phyloP scores from a whole-genome alignment of 768 basidiomycete species.

The Coprinellus aureogranulatus region DNA sequence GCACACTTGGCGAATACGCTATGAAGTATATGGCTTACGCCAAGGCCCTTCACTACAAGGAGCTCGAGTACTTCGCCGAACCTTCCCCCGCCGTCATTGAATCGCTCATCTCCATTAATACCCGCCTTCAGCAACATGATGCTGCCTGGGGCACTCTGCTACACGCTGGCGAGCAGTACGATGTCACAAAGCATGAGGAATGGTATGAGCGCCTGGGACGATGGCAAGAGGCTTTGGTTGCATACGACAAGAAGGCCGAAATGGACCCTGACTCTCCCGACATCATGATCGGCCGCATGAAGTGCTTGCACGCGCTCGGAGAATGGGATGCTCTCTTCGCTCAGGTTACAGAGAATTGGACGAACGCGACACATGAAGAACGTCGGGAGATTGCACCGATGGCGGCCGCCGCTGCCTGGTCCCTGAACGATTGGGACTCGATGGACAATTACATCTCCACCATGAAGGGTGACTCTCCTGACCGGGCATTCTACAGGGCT shows the following conservation, averaged over 20 bases:
- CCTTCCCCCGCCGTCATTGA: conserved; percentile 90
- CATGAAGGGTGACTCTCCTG: conserved; percentile 91
- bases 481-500: conserved; percentile 93
- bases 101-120: conserved; percentile 93
- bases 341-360: conserved; percentile 88
- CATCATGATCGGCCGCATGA: conserved; percentile 86
- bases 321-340: conserved; percentile 92
- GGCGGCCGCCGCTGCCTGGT: conserved; percentile 97
- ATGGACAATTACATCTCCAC: conserved; percentile 97
- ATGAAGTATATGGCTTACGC: conserved; percentile 93
- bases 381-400: conserved; percentile 91
- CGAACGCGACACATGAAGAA: conserved; percentile 76
- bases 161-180: conserved; percentile 85
- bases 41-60: conserved; percentile 98
- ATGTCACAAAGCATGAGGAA: conserved; percentile 90
- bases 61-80: conserved; percentile 93
- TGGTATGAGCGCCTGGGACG: conserved; percentile 97
- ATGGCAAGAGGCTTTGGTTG: conserved; percentile 90
- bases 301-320: conserved; percentile 93
- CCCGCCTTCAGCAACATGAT: conserved; percentile 93
- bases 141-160: conserved; percentile 96
- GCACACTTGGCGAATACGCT: conserved; percentile 91
- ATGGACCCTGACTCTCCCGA: conserved; percentile 76
- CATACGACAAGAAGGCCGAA: conserved; percentile 77
- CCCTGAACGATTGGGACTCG: conserved; percentile 92